Conservation (phyloP, 2,329 filamentous ascomycete genomes). For the Aspergillus pseudoterreus region DNA sequence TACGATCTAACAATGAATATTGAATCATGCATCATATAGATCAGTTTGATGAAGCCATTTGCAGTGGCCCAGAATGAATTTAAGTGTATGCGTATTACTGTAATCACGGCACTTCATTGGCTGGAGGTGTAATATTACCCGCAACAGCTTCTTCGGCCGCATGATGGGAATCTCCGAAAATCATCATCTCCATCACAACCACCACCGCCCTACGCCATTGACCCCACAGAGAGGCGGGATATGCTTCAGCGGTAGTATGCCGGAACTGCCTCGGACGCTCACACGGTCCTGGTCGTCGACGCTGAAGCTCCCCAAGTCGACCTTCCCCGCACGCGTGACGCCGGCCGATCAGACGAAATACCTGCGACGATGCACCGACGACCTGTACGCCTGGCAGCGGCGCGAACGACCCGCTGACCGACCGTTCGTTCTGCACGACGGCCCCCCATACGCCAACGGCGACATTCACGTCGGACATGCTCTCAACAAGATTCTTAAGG, state of each 20-base stretch:
- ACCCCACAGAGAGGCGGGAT: conserved; percentile 11
- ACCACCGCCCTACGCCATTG: conserved; percentile 4
- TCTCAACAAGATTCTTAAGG: conserved; percentile 94
- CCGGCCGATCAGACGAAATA: conserved; percentile 51
- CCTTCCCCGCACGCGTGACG: conserved; percentile 56
- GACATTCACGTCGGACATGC: conserved; percentile 88
- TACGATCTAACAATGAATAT: background rate
- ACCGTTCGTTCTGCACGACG: conserved; percentile 84
- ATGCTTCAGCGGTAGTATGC: conserved; percentile 35
- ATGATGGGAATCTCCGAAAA: background rate
- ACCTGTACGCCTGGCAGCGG: conserved; percentile 85
- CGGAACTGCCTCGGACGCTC: conserved; percentile 33
- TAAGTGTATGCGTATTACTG: background rate
- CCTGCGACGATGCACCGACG: conserved; percentile 75
- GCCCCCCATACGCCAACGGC: conserved; percentile 94
- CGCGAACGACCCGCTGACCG: conserved; percentile 48
- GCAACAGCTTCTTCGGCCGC: background rate
- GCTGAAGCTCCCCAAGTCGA: conserved; percentile 69
- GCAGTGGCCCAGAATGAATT: background rate
- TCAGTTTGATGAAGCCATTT: too few relatives aligned
- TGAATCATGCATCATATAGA: background rate
- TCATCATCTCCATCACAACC: background rate
- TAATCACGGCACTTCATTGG: background rate
- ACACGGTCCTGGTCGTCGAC: conserved; percentile 65
- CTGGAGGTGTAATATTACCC: background rate